These are phyloP conservation scores for Claviceps arundinis DNA, from an alignment of 2,329 filamentous ascomycete genomes.

Conservation along the genomic window DNA sequence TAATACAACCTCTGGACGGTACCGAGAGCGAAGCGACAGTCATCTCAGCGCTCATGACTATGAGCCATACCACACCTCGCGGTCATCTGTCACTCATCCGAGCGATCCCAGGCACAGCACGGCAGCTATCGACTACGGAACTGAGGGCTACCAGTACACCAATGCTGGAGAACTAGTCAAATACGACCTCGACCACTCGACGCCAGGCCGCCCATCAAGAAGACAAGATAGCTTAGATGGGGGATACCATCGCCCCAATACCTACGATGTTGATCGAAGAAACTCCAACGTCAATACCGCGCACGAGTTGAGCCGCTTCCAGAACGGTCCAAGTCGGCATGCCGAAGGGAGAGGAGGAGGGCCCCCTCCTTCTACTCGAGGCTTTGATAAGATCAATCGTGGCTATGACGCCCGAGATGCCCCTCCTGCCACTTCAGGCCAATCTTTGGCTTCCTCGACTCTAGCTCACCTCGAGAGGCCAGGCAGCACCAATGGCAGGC, in stretches of 20 bases:
- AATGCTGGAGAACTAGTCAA: constrained; percentile 47
- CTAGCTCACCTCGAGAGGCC: constrained; percentile 8
- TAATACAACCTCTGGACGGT: constrained; percentile 36
- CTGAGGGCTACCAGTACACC: constrained; percentile 50
- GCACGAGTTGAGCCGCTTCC: constrained; percentile 29
- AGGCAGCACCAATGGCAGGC: constrained; percentile 8
- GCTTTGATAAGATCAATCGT: constrained; percentile 55
- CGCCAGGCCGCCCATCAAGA: constrained; percentile 21
- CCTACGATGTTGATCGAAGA: constrained; percentile 32
- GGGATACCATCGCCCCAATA: constrained; percentile 40
- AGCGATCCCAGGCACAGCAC: constrained; percentile 29
- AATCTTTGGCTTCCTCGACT: constrained; percentile 21
- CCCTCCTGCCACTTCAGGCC: constrained; percentile 27
- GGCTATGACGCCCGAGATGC: constrained; percentile 32
- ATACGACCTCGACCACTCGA: constrained; percentile 45
- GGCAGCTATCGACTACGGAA: constrained; percentile 37
- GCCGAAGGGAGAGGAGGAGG: constrained; percentile 33
- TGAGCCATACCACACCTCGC: constrained; percentile 34
- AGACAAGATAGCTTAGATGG: constrained; percentile 44
- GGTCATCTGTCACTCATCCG: constrained; percentile 32
- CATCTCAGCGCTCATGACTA: constrained; percentile 24
- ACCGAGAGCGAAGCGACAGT: constrained; percentile 35
- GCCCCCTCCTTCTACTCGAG: constrained; percentile 56
- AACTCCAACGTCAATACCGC: constrained; percentile 34
- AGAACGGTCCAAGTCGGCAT: constrained; percentile 21